A percentile compares a stretch with the other conserved stretches of the same genome.
These are phyloP conservation scores for Fusarium sp. DNA, from an alignment of 2,329 filamentous ascomycete genomes.

Conservation along the genomic window DNA sequence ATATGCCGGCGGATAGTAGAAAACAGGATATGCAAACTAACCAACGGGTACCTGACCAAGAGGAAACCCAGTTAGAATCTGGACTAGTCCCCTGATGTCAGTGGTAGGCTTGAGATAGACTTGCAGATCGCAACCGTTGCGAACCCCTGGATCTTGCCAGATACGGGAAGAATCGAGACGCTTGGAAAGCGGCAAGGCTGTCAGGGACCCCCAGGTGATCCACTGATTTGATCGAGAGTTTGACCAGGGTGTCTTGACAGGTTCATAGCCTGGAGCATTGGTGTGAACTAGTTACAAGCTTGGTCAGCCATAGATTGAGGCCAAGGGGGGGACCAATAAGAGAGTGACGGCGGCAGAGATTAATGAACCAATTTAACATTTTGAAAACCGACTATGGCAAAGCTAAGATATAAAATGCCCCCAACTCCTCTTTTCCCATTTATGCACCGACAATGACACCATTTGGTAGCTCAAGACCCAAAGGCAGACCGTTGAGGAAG, in stretches of 20 bases:
- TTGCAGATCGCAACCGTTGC: background rate
- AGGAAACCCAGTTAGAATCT: accelerated
- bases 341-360: no score
- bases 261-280: background rate
- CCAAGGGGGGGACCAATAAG: no score
- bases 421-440: background rate
- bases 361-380: background rate
- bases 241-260: background rate
- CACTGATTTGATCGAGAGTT: background rate
- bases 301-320: no score
- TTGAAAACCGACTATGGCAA: background rate
- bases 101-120: background rate
- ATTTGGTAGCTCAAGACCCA: slow-evolving; percentile 60
- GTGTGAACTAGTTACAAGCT: accelerated
- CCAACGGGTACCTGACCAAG: background rate
- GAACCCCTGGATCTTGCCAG: background rate
- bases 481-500: slow-evolving; percentile 56
- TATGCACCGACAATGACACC: slow-evolving; percentile 52
- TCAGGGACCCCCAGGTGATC: accelerated
- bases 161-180: background rate
- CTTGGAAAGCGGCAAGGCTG: no score
- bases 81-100: background rate
- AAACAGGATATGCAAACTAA: background rate
- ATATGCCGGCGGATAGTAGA: background rate
- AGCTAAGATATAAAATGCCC: background rate